A percentile compares a stretch with the other conserved stretches of the same genome.
Evolutionary conservation across 1,284 basidiomycete genomes (phyloP).

Genomic region (Rhodotorula sp.): DNA sequence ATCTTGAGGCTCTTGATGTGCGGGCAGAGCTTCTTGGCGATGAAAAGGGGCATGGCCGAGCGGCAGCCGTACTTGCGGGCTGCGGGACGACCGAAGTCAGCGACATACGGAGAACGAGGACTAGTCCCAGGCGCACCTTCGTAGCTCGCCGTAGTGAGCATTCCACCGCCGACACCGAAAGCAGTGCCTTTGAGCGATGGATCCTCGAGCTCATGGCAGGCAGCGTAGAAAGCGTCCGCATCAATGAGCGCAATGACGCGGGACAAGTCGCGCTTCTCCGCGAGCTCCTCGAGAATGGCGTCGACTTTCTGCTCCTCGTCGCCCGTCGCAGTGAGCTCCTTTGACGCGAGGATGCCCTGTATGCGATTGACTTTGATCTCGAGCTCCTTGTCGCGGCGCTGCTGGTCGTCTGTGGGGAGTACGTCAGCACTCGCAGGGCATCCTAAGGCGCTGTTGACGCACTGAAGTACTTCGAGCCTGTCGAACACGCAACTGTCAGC

Average conservation of each 20-base stretch:
- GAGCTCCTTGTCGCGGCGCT: constrained; percentile 14
- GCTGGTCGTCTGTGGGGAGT: constrained; percentile 12
- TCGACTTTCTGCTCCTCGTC: constrained; percentile 57
- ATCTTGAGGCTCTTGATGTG: constrained; percentile 71
- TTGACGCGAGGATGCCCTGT: constrained; percentile 7
- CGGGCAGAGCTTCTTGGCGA: constrained; percentile 90
- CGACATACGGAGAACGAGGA: background rate
- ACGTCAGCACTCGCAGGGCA: constrained; percentile 61
- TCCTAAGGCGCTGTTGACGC: constrained; percentile 43
- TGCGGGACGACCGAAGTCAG: background rate
- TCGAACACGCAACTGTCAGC: background rate
- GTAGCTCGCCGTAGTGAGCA: constrained; percentile 83
- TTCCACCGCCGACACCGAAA: constrained; percentile 67
- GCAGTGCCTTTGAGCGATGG: constrained; percentile 62
- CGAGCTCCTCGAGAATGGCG: constrained; percentile 63
- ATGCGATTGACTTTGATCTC: constrained; percentile 16
- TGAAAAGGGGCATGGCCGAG: constrained; percentile 61
- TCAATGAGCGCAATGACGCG: constrained; percentile 84
- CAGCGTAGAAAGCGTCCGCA: constrained; percentile 70
- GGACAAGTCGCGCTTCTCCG: constrained; percentile 72
- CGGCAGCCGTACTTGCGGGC: constrained; percentile 73
- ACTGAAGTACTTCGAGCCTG: constrained; percentile 50
- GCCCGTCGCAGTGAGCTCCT: background rate
- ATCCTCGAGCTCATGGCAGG: constrained; percentile 62
- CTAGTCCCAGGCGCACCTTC: constrained; percentile 52